These are phyloP conservation scores for Calonectria honghensis DNA, from an alignment of 2,329 filamentous ascomycete genomes.

Conservation along the genomic window DNA sequence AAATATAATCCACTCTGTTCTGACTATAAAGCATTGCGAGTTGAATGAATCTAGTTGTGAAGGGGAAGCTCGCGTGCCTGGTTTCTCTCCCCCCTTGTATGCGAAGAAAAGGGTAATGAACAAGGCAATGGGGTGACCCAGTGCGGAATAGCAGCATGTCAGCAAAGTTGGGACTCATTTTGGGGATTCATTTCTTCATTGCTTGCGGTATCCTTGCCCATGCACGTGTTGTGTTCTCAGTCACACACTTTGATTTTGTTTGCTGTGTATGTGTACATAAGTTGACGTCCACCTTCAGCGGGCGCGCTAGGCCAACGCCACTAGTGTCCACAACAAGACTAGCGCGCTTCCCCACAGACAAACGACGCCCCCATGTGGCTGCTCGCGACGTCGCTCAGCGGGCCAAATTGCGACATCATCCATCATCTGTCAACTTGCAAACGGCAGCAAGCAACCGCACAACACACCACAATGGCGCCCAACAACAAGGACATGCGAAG, in stretches of 20 bases:
- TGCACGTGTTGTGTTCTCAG: neutral
- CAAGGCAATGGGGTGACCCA: neutral
- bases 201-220: neutral
- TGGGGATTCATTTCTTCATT: neutral
- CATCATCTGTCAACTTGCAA: slow-evolving; percentile 39
- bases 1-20: slow-evolving; percentile 1
- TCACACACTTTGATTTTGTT: neutral
- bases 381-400: slow-evolving; percentile 40
- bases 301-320: slow-evolving; percentile 37
- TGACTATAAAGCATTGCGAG: neutral
- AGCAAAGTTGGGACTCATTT: neutral
- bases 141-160: neutral
- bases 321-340: slow-evolving; percentile 35
- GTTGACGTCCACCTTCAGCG: neutral
- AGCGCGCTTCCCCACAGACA: slow-evolving; percentile 44
- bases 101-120: too few species aligned
- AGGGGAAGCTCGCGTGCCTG: neutral
- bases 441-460: neutral
- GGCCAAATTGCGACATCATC: slow-evolving; percentile 49
- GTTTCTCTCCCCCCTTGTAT: neutral
- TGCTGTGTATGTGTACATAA: neutral
- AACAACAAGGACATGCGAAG: slow-evolving; percentile 66
- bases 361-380: slow-evolving; percentile 29
- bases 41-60: neutral
- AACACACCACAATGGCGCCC: slow-evolving; percentile 61